Conservation (phyloP, 176 grass and related monocot species). For the Bonia amplexicaulis region DNA sequence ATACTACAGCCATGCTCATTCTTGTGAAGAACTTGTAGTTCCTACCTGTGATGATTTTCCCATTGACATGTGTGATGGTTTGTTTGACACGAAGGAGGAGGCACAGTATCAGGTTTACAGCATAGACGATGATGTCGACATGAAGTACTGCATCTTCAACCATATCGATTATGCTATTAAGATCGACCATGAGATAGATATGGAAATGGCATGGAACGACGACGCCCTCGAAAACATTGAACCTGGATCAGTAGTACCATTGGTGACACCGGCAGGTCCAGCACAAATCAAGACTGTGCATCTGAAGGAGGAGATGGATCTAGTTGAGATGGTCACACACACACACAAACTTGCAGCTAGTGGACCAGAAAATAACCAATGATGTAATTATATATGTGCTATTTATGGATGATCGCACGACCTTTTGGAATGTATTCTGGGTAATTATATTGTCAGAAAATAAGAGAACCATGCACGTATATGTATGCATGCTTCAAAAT, state of each 20-base stretch:
- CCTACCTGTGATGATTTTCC: constrained; percentile 40
- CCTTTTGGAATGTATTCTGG: constrained; percentile 9
- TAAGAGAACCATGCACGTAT: background rate
- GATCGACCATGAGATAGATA: constrained; percentile 29
- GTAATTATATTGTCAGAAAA: background rate
- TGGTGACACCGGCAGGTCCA: background rate
- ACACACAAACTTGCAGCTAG: background rate
- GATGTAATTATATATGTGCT: background rate
- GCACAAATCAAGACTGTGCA: background rate
- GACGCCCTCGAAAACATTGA: background rate
- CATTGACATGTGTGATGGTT: constrained; percentile 34
- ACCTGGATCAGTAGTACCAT: background rate
- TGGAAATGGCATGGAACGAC: constrained; percentile 59
- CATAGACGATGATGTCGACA: constrained; percentile 22
- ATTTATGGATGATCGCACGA: background rate
- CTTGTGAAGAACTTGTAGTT: constrained; percentile 25
- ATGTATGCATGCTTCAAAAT: background rate
- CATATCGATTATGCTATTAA: constrained; percentile 38
- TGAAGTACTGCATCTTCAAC: constrained; percentile 39
- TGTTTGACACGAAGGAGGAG: constrained; percentile 45
- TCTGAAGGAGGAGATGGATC: constrained; percentile 65
- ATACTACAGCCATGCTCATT: background rate
- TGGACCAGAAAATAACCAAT: constrained; percentile 1
- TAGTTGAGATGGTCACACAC: constrained; percentile 49
- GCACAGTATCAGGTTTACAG: constrained; percentile 16